phyloP scores from a whole-genome alignment of 441 rosid genomes.

The Metrosideros polymorpha region DNA sequence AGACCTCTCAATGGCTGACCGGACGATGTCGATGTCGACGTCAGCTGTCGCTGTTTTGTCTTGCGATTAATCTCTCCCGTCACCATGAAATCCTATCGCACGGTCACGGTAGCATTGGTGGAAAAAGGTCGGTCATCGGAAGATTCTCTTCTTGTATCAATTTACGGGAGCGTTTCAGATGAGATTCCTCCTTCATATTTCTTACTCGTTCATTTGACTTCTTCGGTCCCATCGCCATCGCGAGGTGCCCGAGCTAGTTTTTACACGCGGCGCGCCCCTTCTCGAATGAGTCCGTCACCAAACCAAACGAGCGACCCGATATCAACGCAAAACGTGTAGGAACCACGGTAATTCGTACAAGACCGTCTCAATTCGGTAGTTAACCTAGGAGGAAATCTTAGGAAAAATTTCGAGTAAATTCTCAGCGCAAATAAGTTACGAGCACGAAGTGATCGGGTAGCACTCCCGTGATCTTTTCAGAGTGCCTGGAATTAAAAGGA shows the following conservation, averaged over 20 bases:
- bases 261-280: too few relatives aligned
- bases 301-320: too few relatives aligned
- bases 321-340: not conserved
- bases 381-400: not conserved
- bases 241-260: too few relatives aligned
- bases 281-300: too few relatives aligned
- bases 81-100: not conserved
- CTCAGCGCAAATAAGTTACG: not conserved
- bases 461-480: not conserved
- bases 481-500: not conserved
- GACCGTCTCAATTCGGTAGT: not conserved
- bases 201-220: too few relatives aligned
- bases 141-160: not conserved
- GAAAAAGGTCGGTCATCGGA: not conserved
- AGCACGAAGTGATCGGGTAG: not conserved
- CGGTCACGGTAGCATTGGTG: not conserved
- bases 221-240: too few relatives aligned
- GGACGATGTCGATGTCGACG: not conserved
- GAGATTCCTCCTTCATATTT: too few relatives aligned
- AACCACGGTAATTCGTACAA: not conserved
- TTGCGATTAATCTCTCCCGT: not conserved
- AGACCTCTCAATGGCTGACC: not conserved
- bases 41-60: not conserved
- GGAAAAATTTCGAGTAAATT: not conserved
- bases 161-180: too few relatives aligned